Conservation (phyloP, 176 grass and related monocot genomes). For the Ensete glaucum region DNA sequence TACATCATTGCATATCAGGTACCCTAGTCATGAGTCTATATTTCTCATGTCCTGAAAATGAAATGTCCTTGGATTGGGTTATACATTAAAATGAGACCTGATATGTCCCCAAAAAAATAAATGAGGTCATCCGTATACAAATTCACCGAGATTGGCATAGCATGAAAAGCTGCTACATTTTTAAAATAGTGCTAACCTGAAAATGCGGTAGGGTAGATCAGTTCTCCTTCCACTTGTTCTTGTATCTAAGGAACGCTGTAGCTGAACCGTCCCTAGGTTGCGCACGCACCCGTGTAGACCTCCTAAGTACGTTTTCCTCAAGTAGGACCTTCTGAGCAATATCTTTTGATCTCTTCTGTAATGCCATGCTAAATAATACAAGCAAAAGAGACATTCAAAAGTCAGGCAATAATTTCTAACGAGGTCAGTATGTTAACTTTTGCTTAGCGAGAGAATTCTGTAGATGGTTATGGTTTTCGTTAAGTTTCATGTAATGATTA, state of each 20-base stretch:
- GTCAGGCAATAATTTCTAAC: neutral
- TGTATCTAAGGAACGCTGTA: constrained; percentile 63
- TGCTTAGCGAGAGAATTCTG: no score
- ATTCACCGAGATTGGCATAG: neutral
- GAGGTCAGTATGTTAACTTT: neutral
- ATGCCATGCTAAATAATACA: constrained; percentile 39
- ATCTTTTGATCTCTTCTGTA: constrained; percentile 67
- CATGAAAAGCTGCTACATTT: no score
- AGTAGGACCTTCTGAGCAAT: constrained; percentile 36
- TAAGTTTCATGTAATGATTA: no score
- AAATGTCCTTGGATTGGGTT: neutral
- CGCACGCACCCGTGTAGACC: constrained; percentile 62
- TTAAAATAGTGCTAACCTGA: neutral
- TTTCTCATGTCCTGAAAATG: no score
- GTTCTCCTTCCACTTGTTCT: constrained; percentile 58
- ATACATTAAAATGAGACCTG: neutral
- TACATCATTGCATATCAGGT: neutral
- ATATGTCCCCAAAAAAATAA: neutral
- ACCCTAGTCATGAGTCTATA: neutral
- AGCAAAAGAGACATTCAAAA: neutral
- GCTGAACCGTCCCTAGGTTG: constrained; percentile 61
- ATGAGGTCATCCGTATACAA: neutral
- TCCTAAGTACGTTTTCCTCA: constrained; percentile 47
- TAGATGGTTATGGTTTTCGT: no score
- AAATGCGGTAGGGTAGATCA: constrained; percentile 15